These are phyloP conservation scores for Saxophila tyrrhenica DNA, from an alignment of 495 filamentous ascomycete genomes.

Conservation along the genomic window DNA sequence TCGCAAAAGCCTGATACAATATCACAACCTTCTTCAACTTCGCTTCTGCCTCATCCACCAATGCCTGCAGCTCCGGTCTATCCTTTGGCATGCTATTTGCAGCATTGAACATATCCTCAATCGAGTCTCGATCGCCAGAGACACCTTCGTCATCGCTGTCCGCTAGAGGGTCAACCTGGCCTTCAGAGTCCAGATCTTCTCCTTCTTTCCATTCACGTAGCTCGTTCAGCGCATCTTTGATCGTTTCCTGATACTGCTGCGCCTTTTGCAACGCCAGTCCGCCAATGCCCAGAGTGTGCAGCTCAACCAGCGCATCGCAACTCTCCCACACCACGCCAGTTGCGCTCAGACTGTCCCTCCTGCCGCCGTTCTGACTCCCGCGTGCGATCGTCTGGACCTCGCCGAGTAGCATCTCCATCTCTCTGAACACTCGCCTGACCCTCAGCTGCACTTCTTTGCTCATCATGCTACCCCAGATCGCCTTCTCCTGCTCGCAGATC, in stretches of 20 bases:
- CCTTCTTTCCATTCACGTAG: conserved; percentile 60
- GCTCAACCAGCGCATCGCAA: conserved; percentile 56
- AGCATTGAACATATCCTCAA: conserved; percentile 42
- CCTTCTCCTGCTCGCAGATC: conserved; percentile 34
- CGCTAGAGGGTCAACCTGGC: conserved; percentile 29
- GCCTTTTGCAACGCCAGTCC: conserved; percentile 34
- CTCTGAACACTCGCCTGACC: conserved; percentile 35
- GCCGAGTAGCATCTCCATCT: conserved; percentile 34
- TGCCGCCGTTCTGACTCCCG: conserved; percentile 19
- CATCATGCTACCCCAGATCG: conserved; percentile 8
- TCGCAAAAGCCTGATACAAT: conserved; percentile 49
- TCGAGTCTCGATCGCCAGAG: conserved; percentile 29
- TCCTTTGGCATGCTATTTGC: conserved; percentile 43
- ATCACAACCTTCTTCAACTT: conserved; percentile 45
- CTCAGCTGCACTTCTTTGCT: conserved; percentile 22
- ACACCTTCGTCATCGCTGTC: conserved; percentile 38
- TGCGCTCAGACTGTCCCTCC: conserved; percentile 44
- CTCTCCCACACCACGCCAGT: conserved; percentile 56
- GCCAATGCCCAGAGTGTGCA: conserved; percentile 51
- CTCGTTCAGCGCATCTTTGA: conserved; percentile 73
- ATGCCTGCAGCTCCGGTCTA: conserved; percentile 43
- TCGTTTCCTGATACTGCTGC: conserved; percentile 48
- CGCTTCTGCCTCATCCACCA: conserved; percentile 45
- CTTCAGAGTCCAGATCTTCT: conserved; percentile 43
- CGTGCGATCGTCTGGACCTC: conserved; percentile 32